Base-by-base conservation (phyloP, 805 yeast genomes). In the Maudiozyma turicensis region DNA sequence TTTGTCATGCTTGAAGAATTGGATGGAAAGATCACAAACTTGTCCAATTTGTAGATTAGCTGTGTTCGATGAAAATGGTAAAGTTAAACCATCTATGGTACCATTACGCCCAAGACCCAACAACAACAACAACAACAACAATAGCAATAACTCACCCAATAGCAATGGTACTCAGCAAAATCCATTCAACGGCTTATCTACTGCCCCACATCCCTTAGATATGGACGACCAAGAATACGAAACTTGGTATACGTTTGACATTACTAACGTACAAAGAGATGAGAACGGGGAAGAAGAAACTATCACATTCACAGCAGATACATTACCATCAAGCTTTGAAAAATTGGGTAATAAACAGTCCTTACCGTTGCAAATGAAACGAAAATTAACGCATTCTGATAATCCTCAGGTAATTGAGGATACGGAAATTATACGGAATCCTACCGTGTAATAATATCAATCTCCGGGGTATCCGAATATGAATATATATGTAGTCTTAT, bases 1-100 rank as follows among this genome's bases (percentile, higher is more conserved):
- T 64, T 70, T 84, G 67, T 90, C 93, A 5, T 93, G 99, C 65
- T 73, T 93, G 53, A 85, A 87, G 59, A 83, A 85, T 55, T 93
- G 99, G 99, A 72, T 93, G 56, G 95, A 86, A 60, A 76, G 95
- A 54, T 87, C 96, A 0, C 91, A 84, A 56, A 78, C 80, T n/a
- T 93, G 99, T 69, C 99, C 99, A 1, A 80, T 90, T 48, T 93
- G 99, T 64, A 73, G 96, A 52, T 72, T 82, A 32, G 77, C 80
- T 9, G 95, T 88, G 1, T 74, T 80, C 53, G 70, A 61, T 45
- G 63, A 58, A 34, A 56, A 54, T 15, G 66, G 68, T 7, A 60
- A 58, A 34, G 58, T 61, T 14, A 52, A 52, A 32, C 55, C 55
- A 11, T 47, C 44, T 13, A 34, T 15, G 8, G 28, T 46, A 3